These are phyloP conservation scores for Hondaea fermentalgiana DNA, from an alignment of 108 stramenopile species.

Conservation along the genomic window DNA sequence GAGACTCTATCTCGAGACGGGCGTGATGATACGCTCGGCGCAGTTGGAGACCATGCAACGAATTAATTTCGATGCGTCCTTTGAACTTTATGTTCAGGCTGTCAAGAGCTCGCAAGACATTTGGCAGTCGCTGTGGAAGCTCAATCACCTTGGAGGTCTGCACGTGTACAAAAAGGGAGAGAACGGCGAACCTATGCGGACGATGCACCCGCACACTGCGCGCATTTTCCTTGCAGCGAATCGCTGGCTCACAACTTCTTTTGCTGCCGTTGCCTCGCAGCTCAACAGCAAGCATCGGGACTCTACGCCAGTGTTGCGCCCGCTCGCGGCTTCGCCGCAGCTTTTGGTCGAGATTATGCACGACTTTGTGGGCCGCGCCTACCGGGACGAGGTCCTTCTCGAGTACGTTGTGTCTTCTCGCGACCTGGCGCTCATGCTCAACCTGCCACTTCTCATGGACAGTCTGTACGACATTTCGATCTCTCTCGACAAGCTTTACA, in stretches of 20 bases:
- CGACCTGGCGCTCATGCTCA: neutral
- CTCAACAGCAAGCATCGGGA: neutral
- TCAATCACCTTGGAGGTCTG: neutral
- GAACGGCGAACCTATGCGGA: neutral
- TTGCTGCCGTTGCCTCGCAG: neutral
- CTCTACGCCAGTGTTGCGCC: neutral
- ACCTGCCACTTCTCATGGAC: neutral
- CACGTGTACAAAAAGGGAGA: neutral
- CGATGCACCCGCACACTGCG: neutral
- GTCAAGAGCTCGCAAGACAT: neutral
- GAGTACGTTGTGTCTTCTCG: neutral
- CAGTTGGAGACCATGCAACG: neutral
- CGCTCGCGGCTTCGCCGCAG: neutral
- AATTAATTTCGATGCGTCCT: neutral
- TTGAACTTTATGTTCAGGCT: neutral
- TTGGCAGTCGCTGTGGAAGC: slow-evolving; percentile 14
- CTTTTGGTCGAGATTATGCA: neutral
- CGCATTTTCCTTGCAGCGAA: neutral
- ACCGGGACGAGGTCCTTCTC: neutral
- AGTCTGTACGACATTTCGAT: neutral
- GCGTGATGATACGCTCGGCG: neutral
- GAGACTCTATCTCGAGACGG: neutral
- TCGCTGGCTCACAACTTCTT: neutral
- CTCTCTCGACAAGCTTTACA: neutral
- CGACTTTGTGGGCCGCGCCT: neutral